phyloP scores from a whole-genome alignment of 495 filamentous ascomycete genomes.

The Diplogelasinospora grovesii region DNA sequence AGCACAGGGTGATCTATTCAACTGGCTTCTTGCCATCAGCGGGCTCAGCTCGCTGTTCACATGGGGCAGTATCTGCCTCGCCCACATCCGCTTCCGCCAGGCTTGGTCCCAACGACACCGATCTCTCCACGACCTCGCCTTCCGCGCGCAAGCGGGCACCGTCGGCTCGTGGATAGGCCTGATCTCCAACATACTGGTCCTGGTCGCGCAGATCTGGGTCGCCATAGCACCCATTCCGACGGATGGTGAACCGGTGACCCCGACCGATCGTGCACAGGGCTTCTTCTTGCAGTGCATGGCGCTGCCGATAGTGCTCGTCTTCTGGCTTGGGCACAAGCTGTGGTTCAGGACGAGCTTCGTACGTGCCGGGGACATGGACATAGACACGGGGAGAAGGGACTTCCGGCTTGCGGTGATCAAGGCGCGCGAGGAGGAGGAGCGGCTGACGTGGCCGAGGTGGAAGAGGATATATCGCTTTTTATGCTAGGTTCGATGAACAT shows the following conservation, averaged over 20 bases:
- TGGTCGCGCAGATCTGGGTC: conserved; percentile 88
- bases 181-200: conserved; percentile 66
- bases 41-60: conserved; percentile 89
- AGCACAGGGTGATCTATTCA: conserved; percentile 57
- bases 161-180: conserved; percentile 83
- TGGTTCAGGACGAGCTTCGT: conserved; percentile 65
- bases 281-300: conserved; percentile 82
- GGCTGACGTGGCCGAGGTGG: conserved; percentile 71
- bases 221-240: conserved; percentile 63
- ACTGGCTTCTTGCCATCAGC: conserved; percentile 87
- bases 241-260: conserved; percentile 30
- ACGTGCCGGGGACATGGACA: conserved; percentile 67
- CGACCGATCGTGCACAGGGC: conserved; percentile 27
- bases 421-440: conserved; percentile 73
- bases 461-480: conserved; percentile 63
- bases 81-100: conserved; percentile 84
- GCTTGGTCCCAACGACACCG: conserved; percentile 71
- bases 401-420: conserved; percentile 66
- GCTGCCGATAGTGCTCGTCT: conserved; percentile 69
- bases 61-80: conserved; percentile 82
- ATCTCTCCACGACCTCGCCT: conserved; percentile 72
- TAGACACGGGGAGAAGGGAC: conserved; percentile 81
- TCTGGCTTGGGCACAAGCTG: conserved; percentile 74
- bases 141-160: conserved; percentile 72
- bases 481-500: conserved; percentile 25